Evolutionary conservation across 768 basidiomycete species (phyloP).

Genomic region (Pholiota molesta): DNA sequence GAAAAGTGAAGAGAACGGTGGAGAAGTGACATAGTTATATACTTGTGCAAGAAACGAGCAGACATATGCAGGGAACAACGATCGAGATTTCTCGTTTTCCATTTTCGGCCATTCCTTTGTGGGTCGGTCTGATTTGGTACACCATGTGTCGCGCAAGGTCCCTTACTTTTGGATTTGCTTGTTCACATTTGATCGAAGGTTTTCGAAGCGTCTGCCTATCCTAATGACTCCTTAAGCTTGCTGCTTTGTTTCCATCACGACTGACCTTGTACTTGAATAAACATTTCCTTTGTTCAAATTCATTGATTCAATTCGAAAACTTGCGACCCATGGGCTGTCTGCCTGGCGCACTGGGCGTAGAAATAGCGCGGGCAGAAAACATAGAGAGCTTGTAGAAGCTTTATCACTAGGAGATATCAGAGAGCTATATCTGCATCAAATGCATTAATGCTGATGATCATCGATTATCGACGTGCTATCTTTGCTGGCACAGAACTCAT

Average conservation of each 20-base stretch:
- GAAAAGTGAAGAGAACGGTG: slow-evolving; percentile 37
- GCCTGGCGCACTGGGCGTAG: too few species aligned
- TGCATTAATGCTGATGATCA: background rate
- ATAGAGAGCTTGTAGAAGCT: too few species aligned
- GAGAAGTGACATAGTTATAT: slow-evolving; percentile 36
- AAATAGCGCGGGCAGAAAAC: too few species aligned
- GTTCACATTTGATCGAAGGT: slow-evolving; percentile 26
- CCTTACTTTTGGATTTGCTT: slow-evolving; percentile 32
- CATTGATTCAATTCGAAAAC: background rate
- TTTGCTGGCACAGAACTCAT: slow-evolving; percentile 8
- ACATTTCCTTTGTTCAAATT: slow-evolving; percentile 6
- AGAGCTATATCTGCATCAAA: too few species aligned
- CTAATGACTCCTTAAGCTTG: slow-evolving; percentile 13
- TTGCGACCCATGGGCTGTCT: background rate
- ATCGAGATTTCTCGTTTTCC: slow-evolving; percentile 37
- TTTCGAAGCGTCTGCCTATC: slow-evolving; percentile 12
- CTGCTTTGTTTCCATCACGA: slow-evolving; percentile 30
- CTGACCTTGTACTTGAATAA: slow-evolving; percentile 27
- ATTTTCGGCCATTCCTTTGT: slow-evolving; percentile 44
- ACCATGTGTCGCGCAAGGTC: slow-evolving; percentile 24
- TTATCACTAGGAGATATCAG: too few species aligned
- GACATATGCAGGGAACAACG: slow-evolving; percentile 26
- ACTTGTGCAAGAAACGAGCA: slow-evolving; percentile 20
- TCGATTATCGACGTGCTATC: background rate
- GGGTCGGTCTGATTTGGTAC: slow-evolving; percentile 28